Conservation (phyloP, 2,329 filamentous ascomycete species). For the Aulographum hederae region DNA sequence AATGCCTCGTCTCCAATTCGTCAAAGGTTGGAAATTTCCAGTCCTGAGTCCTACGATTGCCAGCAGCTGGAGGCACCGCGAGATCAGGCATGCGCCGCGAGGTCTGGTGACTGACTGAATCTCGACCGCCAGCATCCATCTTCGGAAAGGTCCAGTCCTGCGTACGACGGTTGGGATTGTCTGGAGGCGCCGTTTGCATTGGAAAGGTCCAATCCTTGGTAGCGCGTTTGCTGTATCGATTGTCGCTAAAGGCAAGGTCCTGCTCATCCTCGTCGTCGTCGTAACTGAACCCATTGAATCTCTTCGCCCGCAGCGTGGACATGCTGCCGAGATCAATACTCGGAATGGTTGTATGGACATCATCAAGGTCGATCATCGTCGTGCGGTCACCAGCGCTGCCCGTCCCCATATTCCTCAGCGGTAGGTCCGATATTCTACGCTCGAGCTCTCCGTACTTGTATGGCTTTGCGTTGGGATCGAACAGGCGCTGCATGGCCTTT, state of each 20-base stretch:
- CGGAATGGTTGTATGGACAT: conserved; percentile 12
- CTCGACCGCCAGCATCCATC: conserved; percentile 16
- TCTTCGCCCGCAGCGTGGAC: conserved; percentile 37
- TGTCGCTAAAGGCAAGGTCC: conserved; percentile 12
- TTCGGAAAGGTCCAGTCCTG: conserved; percentile 30
- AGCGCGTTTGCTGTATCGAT: conserved; percentile 9
- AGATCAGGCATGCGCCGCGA: conserved; percentile 13
- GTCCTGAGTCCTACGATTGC: conserved; percentile 1
- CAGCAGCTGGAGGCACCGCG: conserved; percentile 10
- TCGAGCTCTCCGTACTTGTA: conserved; percentile 33
- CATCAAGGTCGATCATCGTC: conserved; percentile 38
- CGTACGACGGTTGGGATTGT: conserved; percentile 22
- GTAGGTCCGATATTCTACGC: conserved; percentile 35
- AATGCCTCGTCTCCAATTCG: conserved; percentile 1
- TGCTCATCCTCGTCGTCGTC: conserved; percentile 23
- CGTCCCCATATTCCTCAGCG: conserved; percentile 25
- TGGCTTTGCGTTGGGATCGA: conserved; percentile 34
- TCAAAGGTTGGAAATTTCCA: conserved; percentile 3
- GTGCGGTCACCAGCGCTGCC: conserved; percentile 25
- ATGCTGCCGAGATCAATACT: conserved; percentile 29
- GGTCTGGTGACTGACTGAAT: conserved; percentile 14
- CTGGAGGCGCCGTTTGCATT: conserved; percentile 2
- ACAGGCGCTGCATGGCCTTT: conserved; percentile 36
- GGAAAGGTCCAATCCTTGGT: conserved; percentile 16
- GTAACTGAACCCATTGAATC: conserved; percentile 27